phyloP scores from a whole-genome alignment of 129 eudicot species.

The Solidago caesia region DNA sequence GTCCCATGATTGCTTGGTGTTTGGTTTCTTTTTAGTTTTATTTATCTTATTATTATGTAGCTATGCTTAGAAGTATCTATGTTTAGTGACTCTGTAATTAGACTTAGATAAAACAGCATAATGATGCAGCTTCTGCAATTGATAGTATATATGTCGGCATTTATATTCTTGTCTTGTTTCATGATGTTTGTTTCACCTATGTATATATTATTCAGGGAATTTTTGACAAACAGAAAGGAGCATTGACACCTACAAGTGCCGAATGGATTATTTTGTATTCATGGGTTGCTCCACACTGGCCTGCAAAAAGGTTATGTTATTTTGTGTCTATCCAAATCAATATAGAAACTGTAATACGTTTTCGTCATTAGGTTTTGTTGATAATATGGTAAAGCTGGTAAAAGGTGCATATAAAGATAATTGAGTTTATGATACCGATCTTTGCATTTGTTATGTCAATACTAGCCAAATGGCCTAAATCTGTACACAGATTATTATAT shows the following conservation, averaged over 20 bases:
- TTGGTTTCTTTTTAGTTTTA: conserved; percentile 1
- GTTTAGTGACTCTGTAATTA: not conserved
- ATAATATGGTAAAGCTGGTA: not conserved
- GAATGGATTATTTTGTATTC: not conserved
- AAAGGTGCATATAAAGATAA: not conserved
- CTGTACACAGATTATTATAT: not conserved
- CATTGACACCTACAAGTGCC: not conserved
- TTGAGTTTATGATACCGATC: not conserved
- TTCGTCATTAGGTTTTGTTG: not conserved
- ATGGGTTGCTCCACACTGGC: not conserved
- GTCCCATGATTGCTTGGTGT: conserved; percentile 17
- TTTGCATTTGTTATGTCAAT: not conserved
- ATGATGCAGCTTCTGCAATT: not conserved
- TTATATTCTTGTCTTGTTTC: not conserved
- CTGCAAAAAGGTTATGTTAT: not conserved
- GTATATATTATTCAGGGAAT: not conserved
- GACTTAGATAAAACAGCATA: not conserved
- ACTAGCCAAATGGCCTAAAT: not conserved
- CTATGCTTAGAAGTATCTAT: not conserved
- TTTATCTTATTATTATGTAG: not conserved
- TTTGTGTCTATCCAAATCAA: not conserved
- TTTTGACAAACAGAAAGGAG: not conserved
- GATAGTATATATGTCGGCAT: not conserved
- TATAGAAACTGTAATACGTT: not conserved
- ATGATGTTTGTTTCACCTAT: not conserved